Evolutionary conservation across 768 basidiomycete species (phyloP).

Genomic region (Termitomyces sp.): DNA sequence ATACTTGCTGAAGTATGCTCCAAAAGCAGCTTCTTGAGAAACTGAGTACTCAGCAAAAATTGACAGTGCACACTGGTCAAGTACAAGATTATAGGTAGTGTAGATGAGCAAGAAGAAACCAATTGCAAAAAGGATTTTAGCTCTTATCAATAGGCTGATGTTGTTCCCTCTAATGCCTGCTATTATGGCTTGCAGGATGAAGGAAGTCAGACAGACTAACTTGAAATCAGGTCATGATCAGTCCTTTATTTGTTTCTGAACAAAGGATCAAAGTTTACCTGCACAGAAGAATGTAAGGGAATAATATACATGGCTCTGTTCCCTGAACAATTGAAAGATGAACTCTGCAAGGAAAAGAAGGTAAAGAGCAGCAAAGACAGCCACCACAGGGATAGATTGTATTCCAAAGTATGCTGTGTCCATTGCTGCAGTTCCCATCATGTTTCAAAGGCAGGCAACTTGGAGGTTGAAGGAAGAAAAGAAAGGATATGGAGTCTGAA

Average conservation of each 20-base stretch:
- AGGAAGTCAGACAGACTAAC: constrained; percentile 27
- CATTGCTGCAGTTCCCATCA: not conserved
- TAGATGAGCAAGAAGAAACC: constrained; percentile 33
- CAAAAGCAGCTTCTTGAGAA: constrained; percentile 2
- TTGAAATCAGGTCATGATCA: not conserved
- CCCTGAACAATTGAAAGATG: constrained; percentile 17
- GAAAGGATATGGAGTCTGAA: no score
- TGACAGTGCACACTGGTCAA: constrained; percentile 25
- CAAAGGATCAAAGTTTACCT: constrained; percentile 12
- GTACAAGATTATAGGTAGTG: constrained; percentile 29
- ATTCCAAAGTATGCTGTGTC: constrained; percentile 12
- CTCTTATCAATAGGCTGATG: constrained; percentile 23
- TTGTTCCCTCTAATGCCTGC: constrained; percentile 23
- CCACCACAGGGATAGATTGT: constrained; percentile 21
- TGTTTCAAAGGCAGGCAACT: not conserved
- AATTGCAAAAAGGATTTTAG: constrained; percentile 26
- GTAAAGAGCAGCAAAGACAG: constrained; percentile 26
- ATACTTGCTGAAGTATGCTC: not conserved
- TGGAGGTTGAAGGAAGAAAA: not conserved
- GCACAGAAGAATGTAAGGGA: constrained; percentile 26
- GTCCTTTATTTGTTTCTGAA: not conserved
- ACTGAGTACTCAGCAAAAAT: not conserved
- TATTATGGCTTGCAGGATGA: constrained; percentile 25
- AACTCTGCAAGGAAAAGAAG: constrained; percentile 20
- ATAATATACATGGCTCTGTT: constrained; percentile 23